Percentiles rank a stretch among this genome's conserved stretches.
phyloP scores from a whole-genome alignment of 2,329 filamentous ascomycete species.

The Apiospora marii region DNA sequence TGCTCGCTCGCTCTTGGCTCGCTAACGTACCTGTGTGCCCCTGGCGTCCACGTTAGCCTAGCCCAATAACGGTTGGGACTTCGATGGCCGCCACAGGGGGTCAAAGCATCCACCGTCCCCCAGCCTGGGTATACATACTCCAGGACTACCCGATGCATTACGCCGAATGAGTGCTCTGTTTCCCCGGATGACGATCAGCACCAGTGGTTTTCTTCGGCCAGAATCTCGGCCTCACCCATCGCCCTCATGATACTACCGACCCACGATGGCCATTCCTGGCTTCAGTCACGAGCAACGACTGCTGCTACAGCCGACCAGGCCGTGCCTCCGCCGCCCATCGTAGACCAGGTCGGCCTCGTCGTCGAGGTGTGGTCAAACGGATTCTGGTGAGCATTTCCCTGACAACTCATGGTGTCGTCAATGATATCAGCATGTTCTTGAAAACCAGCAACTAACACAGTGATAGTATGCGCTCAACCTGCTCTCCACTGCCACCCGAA shows the following conservation, averaged over 20 bases:
- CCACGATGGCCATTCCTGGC: conserved; percentile 8
- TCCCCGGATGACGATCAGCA: not conserved
- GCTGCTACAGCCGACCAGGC: not conserved
- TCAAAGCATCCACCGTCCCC: conserved; percentile 7
- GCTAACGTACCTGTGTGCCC: conserved; percentile 15
- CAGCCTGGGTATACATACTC: conserved; percentile 13
- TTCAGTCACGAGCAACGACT: not conserved
- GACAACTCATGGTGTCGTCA: not conserved
- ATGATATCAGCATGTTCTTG: not conserved
- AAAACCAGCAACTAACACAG: not conserved
- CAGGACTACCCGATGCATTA: not conserved
- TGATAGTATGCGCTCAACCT: not conserved
- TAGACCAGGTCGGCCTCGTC: conserved; percentile 12
- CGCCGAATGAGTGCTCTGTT: not conserved
- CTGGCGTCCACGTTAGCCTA: conserved; percentile 14
- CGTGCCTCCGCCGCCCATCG: not conserved
- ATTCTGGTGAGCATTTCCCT: not conserved
- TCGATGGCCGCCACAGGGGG: conserved; percentile 14
- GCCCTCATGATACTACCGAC: not conserved
- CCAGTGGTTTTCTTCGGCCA: not conserved
- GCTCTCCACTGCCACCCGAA: not conserved
- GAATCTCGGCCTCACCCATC: conserved; percentile 11
- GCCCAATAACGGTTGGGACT: conserved; percentile 10
- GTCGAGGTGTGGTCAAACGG: conserved; percentile 8
- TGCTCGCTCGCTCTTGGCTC: conserved; percentile 4